Percentiles rank a stretch among this genome's conserved stretches.
Evolutionary conservation across 1,284 basidiomycete species (phyloP).

Genomic region (Cutaneotrichosporon sp.): DNA sequence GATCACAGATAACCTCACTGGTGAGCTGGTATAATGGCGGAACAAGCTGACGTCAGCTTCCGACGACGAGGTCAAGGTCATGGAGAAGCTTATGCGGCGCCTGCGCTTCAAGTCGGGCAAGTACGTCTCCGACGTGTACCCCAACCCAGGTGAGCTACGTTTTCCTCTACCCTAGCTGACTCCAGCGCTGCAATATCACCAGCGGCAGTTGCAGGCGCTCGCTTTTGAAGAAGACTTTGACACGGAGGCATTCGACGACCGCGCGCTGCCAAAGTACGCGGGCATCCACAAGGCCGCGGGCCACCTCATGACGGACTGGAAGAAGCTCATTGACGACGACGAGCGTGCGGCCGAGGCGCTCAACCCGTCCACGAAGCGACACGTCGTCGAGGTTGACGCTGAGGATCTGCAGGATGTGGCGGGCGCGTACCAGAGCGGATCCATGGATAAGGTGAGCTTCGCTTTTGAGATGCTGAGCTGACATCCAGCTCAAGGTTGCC

Average conservation of each 20-base stretch:
- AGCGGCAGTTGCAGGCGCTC: constrained; percentile 80
- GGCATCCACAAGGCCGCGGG: constrained; percentile 80
- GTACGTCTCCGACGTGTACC: constrained; percentile 83
- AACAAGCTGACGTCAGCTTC: constrained; percentile 53
- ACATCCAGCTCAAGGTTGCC: constrained; percentile 62
- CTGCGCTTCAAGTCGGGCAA: constrained; percentile 68
- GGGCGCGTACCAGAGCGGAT: constrained; percentile 57
- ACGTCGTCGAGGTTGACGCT: constrained; percentile 57
- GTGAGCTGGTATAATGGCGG: constrained; percentile 53
- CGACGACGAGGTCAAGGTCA: constrained; percentile 62
- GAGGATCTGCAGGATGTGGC: constrained; percentile 62
- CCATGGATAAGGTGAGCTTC: constrained; percentile 60
- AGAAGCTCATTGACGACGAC: constrained; percentile 61
- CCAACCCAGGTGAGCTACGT: constrained; percentile 78
- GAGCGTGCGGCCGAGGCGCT: constrained; percentile 51
- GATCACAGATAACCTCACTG: constrained; percentile 49
- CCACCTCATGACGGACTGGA: constrained; percentile 68
- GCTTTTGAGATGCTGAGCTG: not conserved
- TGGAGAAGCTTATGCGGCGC: constrained; percentile 70
- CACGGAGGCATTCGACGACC: constrained; percentile 66
- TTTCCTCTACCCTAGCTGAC: constrained; percentile 3
- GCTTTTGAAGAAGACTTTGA: constrained; percentile 87
- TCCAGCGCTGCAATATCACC: constrained; percentile 67
- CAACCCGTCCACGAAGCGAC: constrained; percentile 20
- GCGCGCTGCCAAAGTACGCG: constrained; percentile 69